phyloP scores from a whole-genome alignment of 495 filamentous ascomycete species.

The Lophiostoma macrostomum region DNA sequence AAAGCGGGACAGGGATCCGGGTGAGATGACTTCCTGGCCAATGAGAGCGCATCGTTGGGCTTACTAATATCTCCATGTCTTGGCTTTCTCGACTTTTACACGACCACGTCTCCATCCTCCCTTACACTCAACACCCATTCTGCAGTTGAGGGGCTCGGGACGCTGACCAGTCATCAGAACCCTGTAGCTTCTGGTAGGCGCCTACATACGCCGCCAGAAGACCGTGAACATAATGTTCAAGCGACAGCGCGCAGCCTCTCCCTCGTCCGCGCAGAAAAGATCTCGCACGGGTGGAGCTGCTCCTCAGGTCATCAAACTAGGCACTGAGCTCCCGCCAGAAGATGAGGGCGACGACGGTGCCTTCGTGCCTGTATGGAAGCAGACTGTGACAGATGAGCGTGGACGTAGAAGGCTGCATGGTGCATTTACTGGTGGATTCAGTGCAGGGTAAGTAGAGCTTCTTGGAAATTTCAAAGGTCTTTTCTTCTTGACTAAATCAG shows the following conservation, averaged over 20 bases:
- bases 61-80: too few relatives aligned
- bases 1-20: too few relatives aligned
- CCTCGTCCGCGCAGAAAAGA: slow-evolving; percentile 40
- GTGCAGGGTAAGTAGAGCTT: slow-evolving; percentile 69
- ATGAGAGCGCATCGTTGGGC: too few relatives aligned
- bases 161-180: too few relatives aligned
- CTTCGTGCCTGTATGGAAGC: slow-evolving; percentile 93
- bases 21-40: too few relatives aligned
- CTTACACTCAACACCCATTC: too few relatives aligned
- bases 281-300: slow-evolving; percentile 43
- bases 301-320: slow-evolving; percentile 37
- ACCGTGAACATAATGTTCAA: slow-evolving; percentile 59
- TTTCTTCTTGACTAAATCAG: slow-evolving; percentile 45
- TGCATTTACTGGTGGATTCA: slow-evolving; percentile 95
- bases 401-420: slow-evolving; percentile 91
- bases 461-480: background rate
- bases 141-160: too few relatives aligned
- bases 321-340: slow-evolving; percentile 77
- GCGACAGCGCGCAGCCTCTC: slow-evolving; percentile 71
- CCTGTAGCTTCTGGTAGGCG: too few relatives aligned
- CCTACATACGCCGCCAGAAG: background rate
- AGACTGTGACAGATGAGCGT: slow-evolving; percentile 91
- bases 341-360: slow-evolving; percentile 86
- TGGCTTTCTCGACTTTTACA: too few relatives aligned
- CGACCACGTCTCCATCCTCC: too few relatives aligned